Evolutionary conservation across 805 yeast species (phyloP), one percentile per base, ranked within the genome.

Genomic region (Spathaspora girioi): DNA sequence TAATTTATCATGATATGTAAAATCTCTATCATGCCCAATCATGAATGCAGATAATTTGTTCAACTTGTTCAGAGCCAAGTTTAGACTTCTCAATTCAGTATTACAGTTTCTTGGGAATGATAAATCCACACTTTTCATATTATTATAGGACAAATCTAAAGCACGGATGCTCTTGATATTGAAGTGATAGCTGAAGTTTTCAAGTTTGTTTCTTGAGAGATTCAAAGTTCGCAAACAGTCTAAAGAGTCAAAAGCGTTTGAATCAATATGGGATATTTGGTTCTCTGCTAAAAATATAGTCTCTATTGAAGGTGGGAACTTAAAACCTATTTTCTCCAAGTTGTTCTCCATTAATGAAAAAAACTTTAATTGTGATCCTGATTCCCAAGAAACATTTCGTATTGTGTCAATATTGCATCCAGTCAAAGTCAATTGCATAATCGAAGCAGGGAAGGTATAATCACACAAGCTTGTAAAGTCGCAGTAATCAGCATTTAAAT

Each of bases 401-500:
- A 63, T 47, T 6, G 38, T 23, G 1, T 10, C 23, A 3, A 61
- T 43, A 11, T 52, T 54, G 45, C 65, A 59, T 0, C 65, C 65
- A 32, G 43, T 52, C 17, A 58, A 47, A 48, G 60, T 57, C 23
- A 63, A 49, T 38, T 63, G 63, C 17, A 18, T 46, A 8, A 63
- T 32, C 1, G 51, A 26, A 4, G 47, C 42, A 2, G 57, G 59
- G 31, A 58, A 53, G 5, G 45, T 45, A 7, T 52, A 20, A 43
- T 52, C 38, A 38, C 43, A 51, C 5, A 59, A 26, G 2, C 17
- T 35, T 14, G 45, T 12, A 26, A 62, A 40, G 12, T 42, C 14
- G 45, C 63, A 60, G 38, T 54, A 54, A 53, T 61, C 65, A 38
- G 60, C 48, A 43, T 56, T 61, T 29, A 63, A 38, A 1, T 57